Conservation (phyloP, 2,329 filamentous ascomycete species). For the Phialophora verrucosa region DNA sequence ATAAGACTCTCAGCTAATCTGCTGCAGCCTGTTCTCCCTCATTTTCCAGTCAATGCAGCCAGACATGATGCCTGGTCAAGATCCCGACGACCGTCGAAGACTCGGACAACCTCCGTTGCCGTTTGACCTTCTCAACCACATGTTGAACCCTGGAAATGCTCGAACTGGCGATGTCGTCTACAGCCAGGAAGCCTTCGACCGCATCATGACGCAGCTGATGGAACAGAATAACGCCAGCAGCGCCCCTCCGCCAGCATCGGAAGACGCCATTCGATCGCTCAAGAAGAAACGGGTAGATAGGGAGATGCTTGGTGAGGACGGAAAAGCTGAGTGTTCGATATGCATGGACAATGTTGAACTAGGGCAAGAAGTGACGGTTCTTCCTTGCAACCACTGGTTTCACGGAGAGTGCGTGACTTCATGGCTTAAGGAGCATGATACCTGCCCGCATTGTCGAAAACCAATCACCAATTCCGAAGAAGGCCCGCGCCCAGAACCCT, state of each 20-base stretch:
- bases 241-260: slow-evolving; percentile 80
- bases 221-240: slow-evolving; percentile 74
- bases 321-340: slow-evolving; percentile 82
- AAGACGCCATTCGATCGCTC: slow-evolving; percentile 73
- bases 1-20: not conserved
- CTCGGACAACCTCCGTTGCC: slow-evolving; percentile 42
- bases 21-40: slow-evolving; percentile 33
- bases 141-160: slow-evolving; percentile 49
- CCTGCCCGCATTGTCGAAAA: slow-evolving; percentile 70
- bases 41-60: slow-evolving; percentile 37
- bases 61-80: slow-evolving; percentile 7
- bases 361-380: slow-evolving; percentile 73
- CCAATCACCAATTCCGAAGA: slow-evolving; percentile 43
- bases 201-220: slow-evolving; percentile 86
- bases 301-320: slow-evolving; percentile 72
- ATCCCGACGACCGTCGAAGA: slow-evolving; percentile 11
- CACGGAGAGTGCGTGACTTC: slow-evolving; percentile 79
- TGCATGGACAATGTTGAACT: slow-evolving; percentile 85
- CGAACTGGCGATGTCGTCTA: slow-evolving; percentile 81
- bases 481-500: slow-evolving; percentile 15
- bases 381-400: slow-evolving; percentile 95
- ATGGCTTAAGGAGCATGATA: slow-evolving; percentile 91
- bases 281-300: slow-evolving; percentile 72
- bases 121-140: slow-evolving; percentile 52
- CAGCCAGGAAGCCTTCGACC: slow-evolving; percentile 86